phyloP scores from a whole-genome alignment of 2,329 filamentous ascomycete genomes.

The Hymenoscyphus infarciens region DNA sequence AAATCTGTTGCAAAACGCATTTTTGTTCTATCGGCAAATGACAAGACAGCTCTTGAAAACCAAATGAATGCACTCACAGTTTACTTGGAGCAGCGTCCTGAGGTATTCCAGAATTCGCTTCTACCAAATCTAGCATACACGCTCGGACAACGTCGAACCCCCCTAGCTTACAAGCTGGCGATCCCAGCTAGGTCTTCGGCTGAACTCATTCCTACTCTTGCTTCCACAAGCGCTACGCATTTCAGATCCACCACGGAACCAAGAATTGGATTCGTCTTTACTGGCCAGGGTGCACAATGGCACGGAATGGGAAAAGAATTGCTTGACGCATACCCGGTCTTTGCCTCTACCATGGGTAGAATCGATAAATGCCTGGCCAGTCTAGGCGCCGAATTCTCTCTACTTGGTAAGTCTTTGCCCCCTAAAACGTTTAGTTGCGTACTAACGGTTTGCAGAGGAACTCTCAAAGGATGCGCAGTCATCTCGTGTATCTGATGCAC shows the following conservation, averaged over 20 bases:
- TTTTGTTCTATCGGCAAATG: slow-evolving; percentile 29
- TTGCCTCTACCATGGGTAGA: slow-evolving; percentile 34
- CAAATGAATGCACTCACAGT: slow-evolving; percentile 22
- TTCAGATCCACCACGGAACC: slow-evolving; percentile 18
- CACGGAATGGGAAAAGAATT: slow-evolving; percentile 32
- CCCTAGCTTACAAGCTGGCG: slow-evolving; percentile 27
- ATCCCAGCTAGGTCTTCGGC: slow-evolving; percentile 19
- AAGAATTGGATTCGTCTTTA: slow-evolving; percentile 27
- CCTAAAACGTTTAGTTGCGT: no score
- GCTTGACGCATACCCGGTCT: slow-evolving; percentile 36
- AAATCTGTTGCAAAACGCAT: slow-evolving; percentile 19
- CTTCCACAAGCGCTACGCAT: slow-evolving; percentile 31
- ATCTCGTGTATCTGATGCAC: slow-evolving; percentile 37
- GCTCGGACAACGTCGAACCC: slow-evolving; percentile 28
- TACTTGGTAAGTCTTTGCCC: slow-evolving; percentile 17
- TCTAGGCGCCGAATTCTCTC: slow-evolving; percentile 35
- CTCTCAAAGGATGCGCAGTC: slow-evolving; percentile 36
- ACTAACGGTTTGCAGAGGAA: slow-evolving; percentile 32
- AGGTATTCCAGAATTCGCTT: slow-evolving; percentile 26
- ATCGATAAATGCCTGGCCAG: slow-evolving; percentile 36
- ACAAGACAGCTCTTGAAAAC: slow-evolving; percentile 20
- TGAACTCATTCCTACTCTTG: slow-evolving; percentile 40
- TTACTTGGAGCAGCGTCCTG: slow-evolving; percentile 28
- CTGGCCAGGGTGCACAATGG: slow-evolving; percentile 30
- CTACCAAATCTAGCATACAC: slow-evolving; percentile 30